Evolutionary conservation across 2,329 filamentous ascomycete species (phyloP), one percentile per base, ranked within the genome.

Genomic region (Clonostachys rosea): DNA sequence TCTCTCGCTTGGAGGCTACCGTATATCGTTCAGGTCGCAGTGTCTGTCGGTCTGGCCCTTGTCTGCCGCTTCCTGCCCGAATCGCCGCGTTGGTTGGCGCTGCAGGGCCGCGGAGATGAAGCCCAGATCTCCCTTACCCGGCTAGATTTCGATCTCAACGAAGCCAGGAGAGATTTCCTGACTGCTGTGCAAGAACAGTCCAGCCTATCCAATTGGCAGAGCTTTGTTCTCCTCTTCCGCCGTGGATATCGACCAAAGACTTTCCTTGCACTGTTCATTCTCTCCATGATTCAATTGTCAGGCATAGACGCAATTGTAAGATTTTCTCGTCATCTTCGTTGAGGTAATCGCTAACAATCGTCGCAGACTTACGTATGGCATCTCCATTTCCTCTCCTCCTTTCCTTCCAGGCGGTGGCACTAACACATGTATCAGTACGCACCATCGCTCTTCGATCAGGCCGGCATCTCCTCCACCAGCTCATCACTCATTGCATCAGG

Each of bases 251-350:
- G 75, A 17, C 63, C 63, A 5, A 67, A 71, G 4, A 81, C 77
- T 0, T 59, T 69, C 0, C 60, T 84, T 16, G 79, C 73, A 1
- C 65, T 79, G 0, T 83, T 83, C 50, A 59, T 83, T 45, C 73
- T 84, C 58, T 73, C 68, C 2, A 79, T 83, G 69, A 71, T 79
- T 34, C 82, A 86, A 53, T 62, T 84, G 0, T 77, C 70, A 30
- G 81, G 82, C 0, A 84, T 85, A 44, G 82, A 86, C 52, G 81
- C 77, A 1, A 73, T 85, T 49, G 78, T 79, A 56, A 58, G 71
- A 65, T 17, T 5, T 24, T 14, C 24, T 14, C 16, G 24, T 30
- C 16, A 14, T 9, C 9, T 20, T 42, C 5, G 7, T 16, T 3
- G 24, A 42, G 16, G 3, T 17, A 17, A 8, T 30, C 5, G 20